These are phyloP conservation scores for Helicocarpus griseus DNA, from an alignment of 2,329 filamentous ascomycete genomes.

Conservation along the genomic window DNA sequence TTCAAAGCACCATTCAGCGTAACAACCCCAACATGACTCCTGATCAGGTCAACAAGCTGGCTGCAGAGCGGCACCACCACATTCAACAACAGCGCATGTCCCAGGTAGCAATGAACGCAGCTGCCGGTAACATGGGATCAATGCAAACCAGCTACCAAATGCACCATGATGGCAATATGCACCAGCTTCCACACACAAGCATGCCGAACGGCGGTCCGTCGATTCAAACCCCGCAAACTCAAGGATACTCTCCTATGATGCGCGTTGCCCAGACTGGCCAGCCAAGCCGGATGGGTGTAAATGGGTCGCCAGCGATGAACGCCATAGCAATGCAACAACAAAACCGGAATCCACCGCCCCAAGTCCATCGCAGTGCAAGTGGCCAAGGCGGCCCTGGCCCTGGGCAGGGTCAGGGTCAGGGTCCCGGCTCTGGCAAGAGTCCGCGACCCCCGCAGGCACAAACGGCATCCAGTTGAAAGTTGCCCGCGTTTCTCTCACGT, in stretches of 20 bases:
- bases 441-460: constrained; percentile 34
- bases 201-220: constrained; percentile 24
- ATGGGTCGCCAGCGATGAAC: constrained; percentile 36
- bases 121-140: constrained; percentile 36
- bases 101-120: constrained; percentile 44
- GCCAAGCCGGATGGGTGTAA: constrained; percentile 30
- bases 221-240: constrained; percentile 39
- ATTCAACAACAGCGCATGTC: constrained; percentile 37
- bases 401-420: background rate
- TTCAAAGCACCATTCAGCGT: constrained; percentile 43
- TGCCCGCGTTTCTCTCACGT: too few relatives aligned
- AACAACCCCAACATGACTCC: constrained; percentile 42
- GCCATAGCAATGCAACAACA: constrained; percentile 32
- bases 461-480: constrained; percentile 25
- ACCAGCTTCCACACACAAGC: constrained; percentile 16
- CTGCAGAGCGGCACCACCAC: constrained; percentile 42
- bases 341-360: constrained; percentile 37
- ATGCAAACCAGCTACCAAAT: constrained; percentile 33
- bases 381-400: constrained; percentile 27
- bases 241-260: constrained; percentile 45
- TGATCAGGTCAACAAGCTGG: constrained; percentile 45
- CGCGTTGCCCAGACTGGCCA: constrained; percentile 40
- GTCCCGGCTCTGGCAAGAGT: constrained; percentile 28
- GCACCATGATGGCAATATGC: constrained; percentile 28
- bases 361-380: constrained; percentile 36